These are phyloP conservation scores for Yueomyces sp. DNA, from an alignment of 1,139 yeast genomes.

Conservation along the genomic window DNA sequence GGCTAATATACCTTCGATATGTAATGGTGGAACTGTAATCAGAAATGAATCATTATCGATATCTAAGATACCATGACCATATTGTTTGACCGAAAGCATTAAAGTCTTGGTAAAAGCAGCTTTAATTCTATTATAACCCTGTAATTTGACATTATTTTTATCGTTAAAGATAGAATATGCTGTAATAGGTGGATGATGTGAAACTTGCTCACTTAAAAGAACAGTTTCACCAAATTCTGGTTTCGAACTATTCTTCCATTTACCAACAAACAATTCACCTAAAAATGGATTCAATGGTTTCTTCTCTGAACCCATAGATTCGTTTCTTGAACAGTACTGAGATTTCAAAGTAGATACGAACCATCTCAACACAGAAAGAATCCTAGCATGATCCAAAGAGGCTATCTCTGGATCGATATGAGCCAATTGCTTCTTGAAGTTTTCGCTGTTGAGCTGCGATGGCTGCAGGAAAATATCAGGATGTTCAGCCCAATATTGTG, in stretches of 20 bases:
- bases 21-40: slow-evolving; percentile 69
- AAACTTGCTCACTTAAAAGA: slow-evolving; percentile 76
- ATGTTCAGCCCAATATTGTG: slow-evolving; percentile 87
- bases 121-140: slow-evolving; percentile 83
- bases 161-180: slow-evolving; percentile 72
- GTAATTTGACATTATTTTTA: slow-evolving; percentile 50
- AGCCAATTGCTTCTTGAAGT: slow-evolving; percentile 16
- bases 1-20: slow-evolving; percentile 81
- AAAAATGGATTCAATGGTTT: slow-evolving; percentile 89
- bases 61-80: slow-evolving; percentile 73
- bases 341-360: slow-evolving; percentile 83
- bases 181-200: slow-evolving; percentile 92
- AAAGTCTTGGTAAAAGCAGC: slow-evolving; percentile 62
- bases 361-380: slow-evolving; percentile 80
- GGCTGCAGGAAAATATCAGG: slow-evolving; percentile 73
- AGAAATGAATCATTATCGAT: slow-evolving; percentile 58
- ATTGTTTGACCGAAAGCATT: slow-evolving; percentile 67
- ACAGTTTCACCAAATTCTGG: slow-evolving; percentile 54
- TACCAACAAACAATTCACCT: slow-evolving; percentile 84
- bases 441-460: slow-evolving; percentile 31
- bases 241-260: slow-evolving; percentile 49
- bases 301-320: slow-evolving; percentile 83
- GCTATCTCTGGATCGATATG: slow-evolving; percentile 28
- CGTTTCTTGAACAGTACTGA: slow-evolving; percentile 88
- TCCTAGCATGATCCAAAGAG: slow-evolving; percentile 29